Percentiles rank a stretch among this genome's conserved stretches.
Conservation (phyloP, 1,284 basidiomycete genomes). For the Tetrapyrgos nigripes region DNA sequence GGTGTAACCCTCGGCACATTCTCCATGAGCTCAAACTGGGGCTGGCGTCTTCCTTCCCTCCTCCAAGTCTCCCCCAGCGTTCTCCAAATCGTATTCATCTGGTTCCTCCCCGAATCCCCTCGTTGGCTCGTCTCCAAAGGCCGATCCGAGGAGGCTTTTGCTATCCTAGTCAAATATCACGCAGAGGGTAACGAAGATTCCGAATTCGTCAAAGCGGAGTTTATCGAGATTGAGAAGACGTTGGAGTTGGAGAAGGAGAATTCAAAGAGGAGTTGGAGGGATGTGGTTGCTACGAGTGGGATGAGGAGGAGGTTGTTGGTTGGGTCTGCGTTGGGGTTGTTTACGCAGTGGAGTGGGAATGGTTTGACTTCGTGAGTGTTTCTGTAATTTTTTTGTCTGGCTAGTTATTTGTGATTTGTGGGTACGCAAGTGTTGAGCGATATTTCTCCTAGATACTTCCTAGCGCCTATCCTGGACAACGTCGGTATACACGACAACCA, state of each 20-base stretch:
- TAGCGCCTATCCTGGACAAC: conserved; percentile 51
- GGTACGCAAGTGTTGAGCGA: too few species aligned
- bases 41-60: conserved; percentile 63
- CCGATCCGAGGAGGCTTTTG: conserved; percentile 52
- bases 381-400: neutral
- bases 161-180: conserved; percentile 57
- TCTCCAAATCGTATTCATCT: conserved; percentile 53
- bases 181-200: conserved; percentile 52
- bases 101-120: conserved; percentile 63
- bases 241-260: conserved; percentile 51
- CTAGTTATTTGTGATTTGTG: neutral
- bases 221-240: conserved; percentile 60
- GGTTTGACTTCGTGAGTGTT: conserved; percentile 54
- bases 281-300: conserved; percentile 50
- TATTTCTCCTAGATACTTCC: too few species aligned
- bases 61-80: conserved; percentile 58
- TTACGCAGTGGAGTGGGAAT: conserved; percentile 61
- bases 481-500: conserved; percentile 54
- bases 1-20: conserved; percentile 54
- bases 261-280: conserved; percentile 47
- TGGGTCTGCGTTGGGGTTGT: conserved; percentile 52
- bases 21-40: conserved; percentile 53
- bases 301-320: conserved; percentile 57
- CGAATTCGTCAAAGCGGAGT: conserved; percentile 60
- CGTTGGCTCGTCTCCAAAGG: conserved; percentile 65